Evolutionary conservation across 176 grass and related monocot genomes (phyloP), one percentile per base, ranked within the genome.

Genomic region (Leersia perrieri): DNA sequence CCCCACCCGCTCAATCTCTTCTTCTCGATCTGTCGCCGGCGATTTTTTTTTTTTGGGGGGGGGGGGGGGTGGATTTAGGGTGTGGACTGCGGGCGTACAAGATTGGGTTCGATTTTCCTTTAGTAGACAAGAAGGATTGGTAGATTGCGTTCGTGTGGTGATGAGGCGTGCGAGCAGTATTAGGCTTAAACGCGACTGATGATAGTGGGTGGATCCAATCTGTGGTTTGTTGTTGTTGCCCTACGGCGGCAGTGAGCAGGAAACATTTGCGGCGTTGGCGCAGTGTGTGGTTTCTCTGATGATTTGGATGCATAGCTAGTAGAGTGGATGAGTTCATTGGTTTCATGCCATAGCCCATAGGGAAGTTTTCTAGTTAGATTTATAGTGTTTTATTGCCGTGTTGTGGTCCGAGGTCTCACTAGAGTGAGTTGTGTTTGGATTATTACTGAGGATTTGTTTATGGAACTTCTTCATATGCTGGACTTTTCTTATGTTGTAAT

Each of bases 121-220:
- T 22, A 53, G 5, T 15, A 9, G 40, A 3, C 36, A 39, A 5
- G 4, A 42, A 11, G 40, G 4, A 13, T 42, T 42, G 40, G 40
- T 42, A 42, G 40, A 42, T 42, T 42, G 40, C 40, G 40, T 42
- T 11, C 40, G 5, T 9, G 11, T 42, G 13, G 40, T 42, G 40
- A 42, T 42, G 36, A 42, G 40, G 40, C 40, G 40, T 42, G 40
- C 11, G 40, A 42, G 40, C 40, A 2, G 40, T 42, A 1, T 42
- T 11, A 42, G 40, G 40, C 40, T 11, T 42, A 42, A 42, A 42
- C 40, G 40, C 40, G 13, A 42, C 11, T 11, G 11, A 42, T 42
- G 40, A 1, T 42, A 1, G 35, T 42, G 1, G 36, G 36, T 42
- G 75, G 60, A 75, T 84, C 87, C 62, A 79, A 60, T 88, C 74